Evolutionary conservation across 257 asterid species (phyloP).

Genomic region (Salvia splendens): DNA sequence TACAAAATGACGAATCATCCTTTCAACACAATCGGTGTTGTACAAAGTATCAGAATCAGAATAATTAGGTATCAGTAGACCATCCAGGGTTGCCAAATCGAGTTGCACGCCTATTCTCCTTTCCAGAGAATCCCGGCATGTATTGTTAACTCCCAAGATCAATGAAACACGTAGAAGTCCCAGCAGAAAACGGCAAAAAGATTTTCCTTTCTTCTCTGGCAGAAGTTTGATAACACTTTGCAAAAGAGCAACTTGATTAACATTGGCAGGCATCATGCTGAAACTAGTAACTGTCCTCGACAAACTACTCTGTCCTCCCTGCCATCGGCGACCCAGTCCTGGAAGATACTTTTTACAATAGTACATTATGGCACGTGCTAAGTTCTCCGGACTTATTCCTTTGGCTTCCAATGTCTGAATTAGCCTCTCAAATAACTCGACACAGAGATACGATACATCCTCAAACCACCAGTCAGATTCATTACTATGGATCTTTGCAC

Average conservation of each 20-base stretch:
- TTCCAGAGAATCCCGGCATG: conserved; percentile 65
- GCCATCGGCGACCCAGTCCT: conserved; percentile 82
- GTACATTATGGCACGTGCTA: conserved; percentile 74
- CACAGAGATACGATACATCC: conserved; percentile 73
- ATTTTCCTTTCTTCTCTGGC: conserved; percentile 75
- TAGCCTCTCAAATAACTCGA: conserved; percentile 73
- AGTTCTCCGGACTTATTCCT: conserved; percentile 70
- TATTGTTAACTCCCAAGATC: conserved; percentile 67
- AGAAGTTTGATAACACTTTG: conserved; percentile 65
- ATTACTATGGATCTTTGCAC: conserved; percentile 74
- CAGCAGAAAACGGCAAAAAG: conserved; percentile 79
- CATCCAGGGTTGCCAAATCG: conserved; percentile 75
- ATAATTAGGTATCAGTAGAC: conserved; percentile 77
- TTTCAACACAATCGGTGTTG: conserved; percentile 73
- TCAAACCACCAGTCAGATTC: conserved; percentile 99
- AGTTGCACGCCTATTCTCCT: conserved; percentile 76
- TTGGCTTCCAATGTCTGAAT: conserved; percentile 63
- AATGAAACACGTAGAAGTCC: conserved; percentile 81
- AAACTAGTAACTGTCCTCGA: conserved; percentile 73
- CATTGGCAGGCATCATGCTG: conserved; percentile 79
- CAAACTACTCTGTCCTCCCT: conserved; percentile 57
- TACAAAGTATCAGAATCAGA: conserved; percentile 88
- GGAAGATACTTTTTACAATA: conserved; percentile 86
- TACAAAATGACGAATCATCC: conserved; percentile 69
- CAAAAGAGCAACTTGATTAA: conserved; percentile 71